phyloP scores from a whole-genome alignment of 23 red algal species.

The Gracilariopsis chorda region DNA sequence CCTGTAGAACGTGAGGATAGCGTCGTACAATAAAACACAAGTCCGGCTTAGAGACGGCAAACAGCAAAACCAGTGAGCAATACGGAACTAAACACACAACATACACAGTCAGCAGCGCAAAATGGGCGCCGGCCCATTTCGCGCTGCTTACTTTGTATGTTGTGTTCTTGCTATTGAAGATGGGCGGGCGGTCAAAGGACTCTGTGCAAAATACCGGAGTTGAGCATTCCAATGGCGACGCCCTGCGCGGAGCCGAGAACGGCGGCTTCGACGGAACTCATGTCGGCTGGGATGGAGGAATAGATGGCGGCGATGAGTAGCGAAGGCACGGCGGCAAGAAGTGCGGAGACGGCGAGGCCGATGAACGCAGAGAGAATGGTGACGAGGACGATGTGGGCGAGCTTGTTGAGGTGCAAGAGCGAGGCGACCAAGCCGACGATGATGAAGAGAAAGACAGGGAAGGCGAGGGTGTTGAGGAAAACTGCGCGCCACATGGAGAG shows the following conservation, averaged over 20 bases:
- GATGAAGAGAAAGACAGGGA: constrained; percentile 12
- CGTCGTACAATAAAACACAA: too few species aligned
- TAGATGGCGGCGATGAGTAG: constrained; percentile 53
- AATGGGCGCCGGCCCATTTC: too few species aligned
- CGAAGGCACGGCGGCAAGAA: constrained; percentile 19
- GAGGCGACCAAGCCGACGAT: constrained; percentile 34
- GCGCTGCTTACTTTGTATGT: too few species aligned
- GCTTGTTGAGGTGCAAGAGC: constrained; percentile 12
- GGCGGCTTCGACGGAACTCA: constrained; percentile 35
- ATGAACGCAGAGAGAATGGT: constrained; percentile 11
- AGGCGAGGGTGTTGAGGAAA: constrained; percentile 21
- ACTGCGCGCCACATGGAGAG: constrained; percentile 53
- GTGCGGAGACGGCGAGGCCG: constrained; percentile 6
- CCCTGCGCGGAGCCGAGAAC: constrained; percentile 43
- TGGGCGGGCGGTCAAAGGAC: background rate
- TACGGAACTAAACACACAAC: too few species aligned
- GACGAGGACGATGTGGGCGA: constrained; percentile 4
- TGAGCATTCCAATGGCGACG: constrained; percentile 40
- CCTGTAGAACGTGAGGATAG: too few species aligned
- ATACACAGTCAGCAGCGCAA: too few species aligned
- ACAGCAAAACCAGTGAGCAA: too few species aligned
- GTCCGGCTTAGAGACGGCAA: too few species aligned
- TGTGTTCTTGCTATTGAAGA: too few species aligned
- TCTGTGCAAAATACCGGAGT: constrained; percentile 50
- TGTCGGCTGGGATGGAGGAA: constrained; percentile 21